Conservation (phyloP, 2,329 filamentous ascomycete genomes). For the Fusarium sp. region DNA sequence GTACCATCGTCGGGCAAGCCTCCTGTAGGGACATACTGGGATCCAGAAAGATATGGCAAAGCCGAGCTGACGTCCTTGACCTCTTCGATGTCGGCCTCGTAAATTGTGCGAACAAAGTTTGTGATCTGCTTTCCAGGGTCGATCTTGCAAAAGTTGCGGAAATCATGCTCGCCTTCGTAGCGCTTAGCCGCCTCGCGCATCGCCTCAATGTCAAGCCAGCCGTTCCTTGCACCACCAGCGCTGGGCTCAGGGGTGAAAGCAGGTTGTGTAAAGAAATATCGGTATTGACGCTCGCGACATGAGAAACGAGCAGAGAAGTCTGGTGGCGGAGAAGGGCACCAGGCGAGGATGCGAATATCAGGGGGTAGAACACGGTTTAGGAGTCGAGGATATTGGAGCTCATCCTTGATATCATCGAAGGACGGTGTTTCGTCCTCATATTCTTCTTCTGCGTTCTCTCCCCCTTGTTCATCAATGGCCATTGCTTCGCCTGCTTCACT, state of each 20-base stretch:
- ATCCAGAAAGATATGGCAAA: conserved; percentile 63
- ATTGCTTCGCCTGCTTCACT: conserved; percentile 39
- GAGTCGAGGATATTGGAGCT: conserved; percentile 83
- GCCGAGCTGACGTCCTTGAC: conserved; percentile 65
- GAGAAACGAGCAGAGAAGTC: conserved; percentile 92
- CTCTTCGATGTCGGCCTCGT: conserved; percentile 80
- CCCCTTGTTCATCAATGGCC: conserved; percentile 29
- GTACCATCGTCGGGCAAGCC: conserved; percentile 2
- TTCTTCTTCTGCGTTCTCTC: conserved; percentile 25
- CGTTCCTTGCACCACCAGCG: conserved; percentile 60
- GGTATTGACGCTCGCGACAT: conserved; percentile 89
- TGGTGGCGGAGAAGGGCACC: conserved; percentile 84
- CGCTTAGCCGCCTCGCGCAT: conserved; percentile 85
- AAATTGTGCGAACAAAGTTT: conserved; percentile 83
- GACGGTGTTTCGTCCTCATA: conserved; percentile 29
- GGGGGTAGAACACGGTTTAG: conserved; percentile 88
- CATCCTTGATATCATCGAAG: conserved; percentile 78
- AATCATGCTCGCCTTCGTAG: conserved; percentile 89
- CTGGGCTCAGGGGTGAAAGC: conserved; percentile 74
- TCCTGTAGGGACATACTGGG: conserved; percentile 48
- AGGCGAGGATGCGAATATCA: conserved; percentile 90
- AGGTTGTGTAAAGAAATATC: conserved; percentile 98
- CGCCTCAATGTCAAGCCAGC: conserved; percentile 86
- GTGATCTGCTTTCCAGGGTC: conserved; percentile 89
- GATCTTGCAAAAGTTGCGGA: conserved; percentile 96